Base-by-base conservation (phyloP, 768 basidiomycete genomes). In the Candolleomyces eurysporus region DNA sequence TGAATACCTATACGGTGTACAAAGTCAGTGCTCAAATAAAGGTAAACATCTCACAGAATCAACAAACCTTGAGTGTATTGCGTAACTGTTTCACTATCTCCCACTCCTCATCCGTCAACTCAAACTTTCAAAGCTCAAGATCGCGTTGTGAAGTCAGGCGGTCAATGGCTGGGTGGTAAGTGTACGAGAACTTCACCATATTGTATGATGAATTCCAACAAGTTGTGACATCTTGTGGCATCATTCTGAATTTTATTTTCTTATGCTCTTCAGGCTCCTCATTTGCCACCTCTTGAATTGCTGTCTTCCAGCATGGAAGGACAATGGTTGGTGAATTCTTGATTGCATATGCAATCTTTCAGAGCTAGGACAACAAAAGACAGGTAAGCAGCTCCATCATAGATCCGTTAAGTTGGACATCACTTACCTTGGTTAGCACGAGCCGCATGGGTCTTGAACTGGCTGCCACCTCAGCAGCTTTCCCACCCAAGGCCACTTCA, bases 161-260 rank as follows among this genome's bases (percentile, higher is more conserved):
- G n/a, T n/a, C n/a, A n/a, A n/a, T n/a, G n/a, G n/a, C n/a, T n/a
- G n/a, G n/a, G n/a, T 66, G 61, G 59, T 78, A 72, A 6, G 71
- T 50, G 7, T 72, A n/a, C 0, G 68, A 69, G 58, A 73, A 69
- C 0, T 61, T 31, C 0, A 78, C 59, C 76, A 79, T 78, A 40
- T 74, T 62, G 48, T 67, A 75, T 0, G 70, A 74, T 9, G 73
- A 78, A 48, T 78, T 78, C 78, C 77, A 78, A 0, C 71, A 59
- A 1, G 75, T 76, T 13, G 59, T 39, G 0, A 78, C 73, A 60
- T 80, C 74, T 0, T 71, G 65, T 17, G 75, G 76, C 36, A 77
- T 70, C 9, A 69, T 64, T 1, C 66, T 42, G 4, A 8, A 9
- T 0, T 42, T 39, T 2, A 31, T 4, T 21, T 54, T 54, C 46